phyloP scores from a whole-genome alignment of 2,329 filamentous ascomycete species.

The Pseudocercospora pini-densiflorae region DNA sequence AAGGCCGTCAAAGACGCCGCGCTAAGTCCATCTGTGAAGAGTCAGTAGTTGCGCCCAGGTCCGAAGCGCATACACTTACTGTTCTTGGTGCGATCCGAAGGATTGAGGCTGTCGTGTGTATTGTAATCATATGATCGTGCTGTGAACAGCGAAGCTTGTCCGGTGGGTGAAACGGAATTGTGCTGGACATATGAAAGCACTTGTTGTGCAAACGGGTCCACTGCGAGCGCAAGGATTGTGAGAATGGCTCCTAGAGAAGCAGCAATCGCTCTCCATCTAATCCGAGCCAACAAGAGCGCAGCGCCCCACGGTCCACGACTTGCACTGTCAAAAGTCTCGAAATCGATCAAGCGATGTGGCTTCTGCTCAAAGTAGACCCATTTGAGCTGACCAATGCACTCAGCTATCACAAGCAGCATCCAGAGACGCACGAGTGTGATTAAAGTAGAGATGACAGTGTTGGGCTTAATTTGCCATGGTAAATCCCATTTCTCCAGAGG shows the following conservation, averaged over 20 bases:
- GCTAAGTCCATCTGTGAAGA: neutral
- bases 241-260: conserved; percentile 1
- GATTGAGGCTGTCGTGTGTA: conserved; percentile 5
- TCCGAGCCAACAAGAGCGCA: neutral
- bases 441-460: conserved; percentile 2
- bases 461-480: conserved; percentile 8
- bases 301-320: conserved; percentile 7
- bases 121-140: neutral
- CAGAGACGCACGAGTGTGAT: neutral
- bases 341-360: neutral
- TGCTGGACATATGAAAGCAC: neutral
- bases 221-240: conserved; percentile 1
- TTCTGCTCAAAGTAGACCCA: conserved; percentile 2
- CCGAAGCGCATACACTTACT: neutral
- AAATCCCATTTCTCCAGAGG: conserved; percentile 1
- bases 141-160: neutral
- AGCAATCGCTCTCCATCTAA: neutral
- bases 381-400: conserved; percentile 1
- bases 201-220: conserved; percentile 5
- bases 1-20: conserved; percentile 6
- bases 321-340: conserved; percentile 3
- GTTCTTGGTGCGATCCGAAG: conserved; percentile 1
- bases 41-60: neutral
- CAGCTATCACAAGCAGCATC: conserved; percentile 4
- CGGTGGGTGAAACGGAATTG: neutral